Evolutionary conservation across 768 basidiomycete genomes (phyloP).

Genomic region (Termitomyces sp.): DNA sequence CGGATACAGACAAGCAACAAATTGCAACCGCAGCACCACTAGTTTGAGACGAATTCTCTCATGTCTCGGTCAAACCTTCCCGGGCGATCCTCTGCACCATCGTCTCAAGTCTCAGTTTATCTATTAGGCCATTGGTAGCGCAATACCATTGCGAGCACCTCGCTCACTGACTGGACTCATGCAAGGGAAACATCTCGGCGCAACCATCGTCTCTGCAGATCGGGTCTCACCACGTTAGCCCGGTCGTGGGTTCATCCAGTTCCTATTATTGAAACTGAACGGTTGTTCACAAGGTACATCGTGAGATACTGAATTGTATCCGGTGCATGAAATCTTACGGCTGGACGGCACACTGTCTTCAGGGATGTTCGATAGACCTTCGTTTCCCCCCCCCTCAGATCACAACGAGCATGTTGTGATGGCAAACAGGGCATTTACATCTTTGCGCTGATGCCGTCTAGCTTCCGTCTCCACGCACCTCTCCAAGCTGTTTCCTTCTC

Average conservation of each 20-base stretch:
- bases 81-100: not conserved
- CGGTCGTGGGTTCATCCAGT: not conserved
- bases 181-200: not conserved
- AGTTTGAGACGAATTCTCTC: not conserved
- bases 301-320: not conserved
- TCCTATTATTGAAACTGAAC: no score
- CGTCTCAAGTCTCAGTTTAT: no score
- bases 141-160: not conserved
- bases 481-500: no score
- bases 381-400: not conserved
- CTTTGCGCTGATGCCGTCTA: no score
- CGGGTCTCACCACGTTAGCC: not conserved
- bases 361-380: not conserved
- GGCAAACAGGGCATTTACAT: no score
- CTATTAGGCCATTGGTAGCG: no score
- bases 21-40: constrained; percentile 1
- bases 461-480: no score
- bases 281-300: not conserved
- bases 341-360: not conserved
- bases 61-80: not conserved
- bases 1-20: not conserved
- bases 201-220: not conserved
- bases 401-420: not conserved
- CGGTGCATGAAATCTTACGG: not conserved
- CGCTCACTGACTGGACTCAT: not conserved